Evolutionary conservation across 495 filamentous ascomycete genomes (phyloP).

Genomic region (Penicillium argentinense): DNA sequence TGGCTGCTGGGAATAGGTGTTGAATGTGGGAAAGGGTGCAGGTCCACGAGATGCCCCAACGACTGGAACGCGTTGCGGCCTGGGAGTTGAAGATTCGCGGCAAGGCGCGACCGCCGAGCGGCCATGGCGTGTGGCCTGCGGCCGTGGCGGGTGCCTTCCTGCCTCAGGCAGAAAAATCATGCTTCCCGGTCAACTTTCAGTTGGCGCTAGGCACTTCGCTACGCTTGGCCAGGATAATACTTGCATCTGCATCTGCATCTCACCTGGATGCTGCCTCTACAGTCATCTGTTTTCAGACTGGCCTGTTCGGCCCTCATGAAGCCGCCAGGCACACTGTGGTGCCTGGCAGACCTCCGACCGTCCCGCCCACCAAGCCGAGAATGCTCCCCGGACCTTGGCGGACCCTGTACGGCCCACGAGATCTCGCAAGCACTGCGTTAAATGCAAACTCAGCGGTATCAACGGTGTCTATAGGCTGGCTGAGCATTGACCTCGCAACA

Average conservation of each 20-base stretch:
- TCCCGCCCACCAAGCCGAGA: slow-evolving; percentile 7
- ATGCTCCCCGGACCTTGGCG: slow-evolving; percentile 4
- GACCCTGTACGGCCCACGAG: no score
- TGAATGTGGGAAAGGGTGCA: not conserved
- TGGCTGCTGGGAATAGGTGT: not conserved
- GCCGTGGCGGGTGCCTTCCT: not conserved
- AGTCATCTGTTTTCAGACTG: no score
- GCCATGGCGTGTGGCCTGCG: not conserved
- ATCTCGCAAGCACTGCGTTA: no score
- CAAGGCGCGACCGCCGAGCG: not conserved
- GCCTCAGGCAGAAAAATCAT: not conserved
- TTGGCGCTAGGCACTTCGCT: no score
- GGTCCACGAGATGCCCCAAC: no score
- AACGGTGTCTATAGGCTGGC: not conserved
- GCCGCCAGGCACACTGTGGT: not conserved
- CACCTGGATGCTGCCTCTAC: no score
- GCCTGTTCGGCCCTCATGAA: no score
- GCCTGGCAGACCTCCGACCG: slow-evolving; percentile 12
- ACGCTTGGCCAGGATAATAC: no score
- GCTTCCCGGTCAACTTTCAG: no score
- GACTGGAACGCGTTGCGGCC: not conserved
- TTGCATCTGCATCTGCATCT: no score
- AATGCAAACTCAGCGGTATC: no score
- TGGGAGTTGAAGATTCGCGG: slow-evolving; percentile 9
- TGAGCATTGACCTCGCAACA: not conserved